A percentile compares a stretch with the other conserved stretches of the same genome.
These are phyloP conservation scores for Maudiozyma serrabonitensis DNA, from an alignment of 805 yeast species.

Conservation along the genomic window DNA sequence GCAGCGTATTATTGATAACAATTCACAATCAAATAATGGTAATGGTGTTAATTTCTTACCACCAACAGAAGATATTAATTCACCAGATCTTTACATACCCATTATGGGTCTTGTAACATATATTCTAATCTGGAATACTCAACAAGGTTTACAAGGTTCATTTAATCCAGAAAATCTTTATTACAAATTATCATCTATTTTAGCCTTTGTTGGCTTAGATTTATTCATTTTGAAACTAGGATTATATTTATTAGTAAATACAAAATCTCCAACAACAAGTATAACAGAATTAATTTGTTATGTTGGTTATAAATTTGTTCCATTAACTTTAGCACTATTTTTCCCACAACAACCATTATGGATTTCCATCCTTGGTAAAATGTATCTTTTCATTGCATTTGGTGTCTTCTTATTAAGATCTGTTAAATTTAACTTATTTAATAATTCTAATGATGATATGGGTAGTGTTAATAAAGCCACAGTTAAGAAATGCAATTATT, in stretches of 20 bases:
- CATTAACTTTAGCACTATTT: conserved; percentile 50
- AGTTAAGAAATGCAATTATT: conserved; percentile 76
- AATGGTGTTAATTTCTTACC: conserved; percentile 33
- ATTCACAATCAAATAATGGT: conserved; percentile 2
- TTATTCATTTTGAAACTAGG: conserved; percentile 68
- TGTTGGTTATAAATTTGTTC: conserved; percentile 90
- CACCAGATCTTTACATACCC: conserved; percentile 95
- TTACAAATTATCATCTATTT: conserved; percentile 71
- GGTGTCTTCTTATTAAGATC: conserved; percentile 59
- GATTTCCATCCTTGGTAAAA: conserved; percentile 36
- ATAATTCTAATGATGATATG: conserved; percentile 43
- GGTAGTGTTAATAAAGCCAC: conserved; percentile 42
- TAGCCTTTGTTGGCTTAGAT: conserved; percentile 75
- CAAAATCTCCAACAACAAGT: conserved; percentile 31
- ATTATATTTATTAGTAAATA: conserved; percentile 52
- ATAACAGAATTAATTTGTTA: conserved; percentile 80
- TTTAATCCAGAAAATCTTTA: conserved; percentile 93
- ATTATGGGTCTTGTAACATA: conserved; percentile 86
- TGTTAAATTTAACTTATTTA: conserved; percentile 35
- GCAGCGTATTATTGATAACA: conserved; percentile 44
- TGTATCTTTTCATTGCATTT: conserved; percentile 45
- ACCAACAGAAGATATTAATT: conserved; percentile 80
- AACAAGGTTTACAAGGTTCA: conserved; percentile 77
- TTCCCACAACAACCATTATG: conserved; percentile 38
- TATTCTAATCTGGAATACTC: conserved; percentile 70